Evolutionary conservation across 108 stramenopile genomes (phyloP).

Genomic region (Aurantiochytrium sp.): DNA sequence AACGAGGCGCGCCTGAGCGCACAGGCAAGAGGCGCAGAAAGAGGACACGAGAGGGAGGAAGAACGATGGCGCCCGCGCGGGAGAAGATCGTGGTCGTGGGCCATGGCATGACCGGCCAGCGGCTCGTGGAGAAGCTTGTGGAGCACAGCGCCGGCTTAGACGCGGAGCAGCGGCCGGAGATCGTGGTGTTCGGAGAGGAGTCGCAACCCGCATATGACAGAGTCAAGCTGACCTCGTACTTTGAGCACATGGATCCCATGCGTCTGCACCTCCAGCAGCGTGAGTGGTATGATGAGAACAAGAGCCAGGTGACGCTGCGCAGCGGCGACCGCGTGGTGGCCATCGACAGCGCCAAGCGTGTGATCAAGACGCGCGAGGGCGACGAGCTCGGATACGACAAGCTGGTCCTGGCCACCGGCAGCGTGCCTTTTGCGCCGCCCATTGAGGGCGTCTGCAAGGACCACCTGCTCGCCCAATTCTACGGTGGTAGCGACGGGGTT

Average conservation of each 20-base stretch:
- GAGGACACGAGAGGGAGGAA: too few relatives aligned
- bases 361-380: slow-evolving; percentile 54
- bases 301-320: slow-evolving; percentile 65
- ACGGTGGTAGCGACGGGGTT: not conserved
- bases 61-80: not conserved
- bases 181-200: slow-evolving; percentile 81
- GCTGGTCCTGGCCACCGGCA: slow-evolving; percentile 82
- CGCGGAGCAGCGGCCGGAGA: slow-evolving; percentile 28
- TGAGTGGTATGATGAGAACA: slow-evolving; percentile 75
- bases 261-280: slow-evolving; percentile 71
- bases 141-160: slow-evolving; percentile 37
- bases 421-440: slow-evolving; percentile 83
- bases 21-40: too few relatives aligned
- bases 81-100: slow-evolving; percentile 63
- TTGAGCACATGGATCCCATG: slow-evolving; percentile 73
- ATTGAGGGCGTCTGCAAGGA: slow-evolving; percentile 62
- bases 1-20: too few relatives aligned
- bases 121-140: slow-evolving; percentile 78
- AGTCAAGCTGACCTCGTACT: slow-evolving; percentile 80
- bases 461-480: not conserved
- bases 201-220: slow-evolving; percentile 83
- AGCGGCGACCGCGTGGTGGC: slow-evolving; percentile 73
- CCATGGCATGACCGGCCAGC: slow-evolving; percentile 86
- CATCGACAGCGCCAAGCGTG: slow-evolving; percentile 61
- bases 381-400: slow-evolving; percentile 71